These are phyloP conservation scores for Pseudozyma pruni DNA, from an alignment of 1,284 basidiomycete species.

Conservation along the genomic window DNA sequence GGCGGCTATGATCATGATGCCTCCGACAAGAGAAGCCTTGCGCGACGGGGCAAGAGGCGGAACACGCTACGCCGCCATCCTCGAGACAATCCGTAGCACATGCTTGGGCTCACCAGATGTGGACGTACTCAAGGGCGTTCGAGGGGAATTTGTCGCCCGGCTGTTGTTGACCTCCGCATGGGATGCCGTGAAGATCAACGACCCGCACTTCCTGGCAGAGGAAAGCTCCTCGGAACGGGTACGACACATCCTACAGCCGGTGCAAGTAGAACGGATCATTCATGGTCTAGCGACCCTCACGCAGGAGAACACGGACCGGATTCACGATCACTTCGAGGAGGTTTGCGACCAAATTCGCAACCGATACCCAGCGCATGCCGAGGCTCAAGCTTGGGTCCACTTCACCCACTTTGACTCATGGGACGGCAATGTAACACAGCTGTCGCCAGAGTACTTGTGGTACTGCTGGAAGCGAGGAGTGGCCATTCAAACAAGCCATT, in stretches of 20 bases:
- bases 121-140: constrained; percentile 5
- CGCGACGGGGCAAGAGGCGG: not conserved
- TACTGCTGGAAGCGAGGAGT: constrained; percentile 35
- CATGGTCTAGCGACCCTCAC: too few species aligned
- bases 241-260: too few species aligned
- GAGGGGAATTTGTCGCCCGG: constrained; percentile 15
- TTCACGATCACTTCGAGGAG: too few species aligned
- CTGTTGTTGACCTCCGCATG: constrained; percentile 13
- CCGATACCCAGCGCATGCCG: too few species aligned
- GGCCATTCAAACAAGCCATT: constrained; percentile 9
- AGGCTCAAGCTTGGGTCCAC: constrained; percentile 9
- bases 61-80: constrained; percentile 1
- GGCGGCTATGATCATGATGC: constrained; percentile 11
- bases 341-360: too few species aligned
- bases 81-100: not conserved
- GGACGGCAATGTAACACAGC: not conserved
- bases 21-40: not conserved
- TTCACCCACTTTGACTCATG: constrained; percentile 31
- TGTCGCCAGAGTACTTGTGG: constrained; percentile 29
- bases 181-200: constrained; percentile 16
- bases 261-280: too few species aligned
- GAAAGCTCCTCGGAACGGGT: too few species aligned
- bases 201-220: not conserved
- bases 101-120: constrained; percentile 1
- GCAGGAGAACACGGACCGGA: too few species aligned